phyloP scores from a whole-genome alignment of 352 stramenopile species.

The Thraustotheca clavata region DNA sequence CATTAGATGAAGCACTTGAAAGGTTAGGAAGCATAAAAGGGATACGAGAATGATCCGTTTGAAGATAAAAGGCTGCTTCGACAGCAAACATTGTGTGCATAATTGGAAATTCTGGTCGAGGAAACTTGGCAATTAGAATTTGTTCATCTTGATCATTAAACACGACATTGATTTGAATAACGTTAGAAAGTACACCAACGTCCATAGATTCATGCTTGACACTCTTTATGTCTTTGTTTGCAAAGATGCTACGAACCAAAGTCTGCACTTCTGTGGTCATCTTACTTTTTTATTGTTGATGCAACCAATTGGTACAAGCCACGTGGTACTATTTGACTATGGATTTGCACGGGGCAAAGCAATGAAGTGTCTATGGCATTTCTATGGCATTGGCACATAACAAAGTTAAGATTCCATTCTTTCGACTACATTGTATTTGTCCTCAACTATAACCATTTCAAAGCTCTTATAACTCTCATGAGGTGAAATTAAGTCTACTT shows the following conservation, averaged over 20 bases:
- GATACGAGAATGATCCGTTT: constrained; percentile 24
- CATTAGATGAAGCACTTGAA: constrained; percentile 52
- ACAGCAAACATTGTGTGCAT: constrained; percentile 76
- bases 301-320: too few species aligned
- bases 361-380: too few species aligned
- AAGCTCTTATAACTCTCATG: too few species aligned
- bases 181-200: constrained; percentile 67
- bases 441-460: too few species aligned
- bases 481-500: too few species aligned
- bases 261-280: too few species aligned
- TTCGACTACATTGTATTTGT: too few species aligned
- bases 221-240: not conserved
- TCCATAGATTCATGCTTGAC: constrained; percentile 58
- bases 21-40: constrained; percentile 49
- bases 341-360: too few species aligned
- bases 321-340: too few species aligned
- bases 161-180: constrained; percentile 36
- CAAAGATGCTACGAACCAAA: not conserved
- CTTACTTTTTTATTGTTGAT: too few species aligned
- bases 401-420: too few species aligned
- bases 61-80: constrained; percentile 63
- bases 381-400: too few species aligned
- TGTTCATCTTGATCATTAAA: constrained; percentile 26
- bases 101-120: constrained; percentile 57
- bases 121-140: constrained; percentile 60